Evolutionary conservation across 169 alveolate species (phyloP).

Genomic region (Plasmodium berghei): DNA sequence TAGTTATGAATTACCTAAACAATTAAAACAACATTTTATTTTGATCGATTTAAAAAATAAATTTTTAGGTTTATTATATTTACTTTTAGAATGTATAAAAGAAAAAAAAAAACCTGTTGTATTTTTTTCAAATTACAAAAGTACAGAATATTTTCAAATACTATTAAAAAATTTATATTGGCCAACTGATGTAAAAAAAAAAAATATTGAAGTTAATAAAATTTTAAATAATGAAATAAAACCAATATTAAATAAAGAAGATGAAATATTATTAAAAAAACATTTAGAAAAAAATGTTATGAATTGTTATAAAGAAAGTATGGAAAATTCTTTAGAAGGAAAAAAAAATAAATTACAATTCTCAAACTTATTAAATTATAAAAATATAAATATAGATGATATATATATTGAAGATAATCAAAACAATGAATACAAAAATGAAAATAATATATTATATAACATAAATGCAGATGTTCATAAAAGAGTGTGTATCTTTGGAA

Average conservation of each 20-base stretch:
- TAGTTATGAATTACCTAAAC: constrained; percentile 39
- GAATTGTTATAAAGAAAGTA: background rate
- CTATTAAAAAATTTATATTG: constrained; percentile 78
- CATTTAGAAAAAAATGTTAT: constrained; percentile 18
- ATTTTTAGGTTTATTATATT: constrained; percentile 21
- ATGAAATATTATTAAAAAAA: constrained; percentile 25
- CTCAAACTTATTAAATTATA: background rate
- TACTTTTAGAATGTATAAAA: constrained; percentile 19
- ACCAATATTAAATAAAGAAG: constrained; percentile 15
- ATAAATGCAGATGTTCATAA: constrained; percentile 38
- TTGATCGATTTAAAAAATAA: constrained; percentile 24
- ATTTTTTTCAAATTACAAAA: constrained; percentile 83
- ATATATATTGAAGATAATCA: constrained; percentile 3
- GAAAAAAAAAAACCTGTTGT: constrained; percentile 65
- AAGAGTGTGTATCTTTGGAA: constrained; percentile 22
- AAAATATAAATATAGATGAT: constrained; percentile 65
- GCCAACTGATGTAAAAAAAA: constrained; percentile 78
- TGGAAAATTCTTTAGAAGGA: background rate
- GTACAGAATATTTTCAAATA: constrained; percentile 77
- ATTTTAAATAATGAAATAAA: constrained; percentile 6
- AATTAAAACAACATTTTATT: constrained; percentile 34
- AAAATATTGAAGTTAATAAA: constrained; percentile 50
- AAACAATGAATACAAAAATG: background rate
- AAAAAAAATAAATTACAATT: background rate
- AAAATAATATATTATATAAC: background rate